Evolutionary conservation across 176 grass and related monocot genomes (phyloP), one percentile per base, ranked within the genome.

Genomic region (Puya raimondii): DNA sequence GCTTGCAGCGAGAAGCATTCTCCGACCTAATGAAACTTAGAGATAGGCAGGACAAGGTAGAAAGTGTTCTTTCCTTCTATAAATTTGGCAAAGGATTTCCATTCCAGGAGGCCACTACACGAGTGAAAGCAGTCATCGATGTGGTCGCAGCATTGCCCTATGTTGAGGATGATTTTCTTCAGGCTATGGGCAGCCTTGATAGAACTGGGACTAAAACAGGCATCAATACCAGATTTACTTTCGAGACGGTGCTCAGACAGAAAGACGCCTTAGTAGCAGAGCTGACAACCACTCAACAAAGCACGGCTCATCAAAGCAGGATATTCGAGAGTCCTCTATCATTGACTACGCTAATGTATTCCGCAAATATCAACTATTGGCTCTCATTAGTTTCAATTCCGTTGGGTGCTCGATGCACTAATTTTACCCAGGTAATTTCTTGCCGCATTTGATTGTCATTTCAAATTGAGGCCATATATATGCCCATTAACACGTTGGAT

Each of bases 21-120:
- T 76, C 72, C 59, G 77, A 80, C 27, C 52, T 85, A 26, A 76
- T 85, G 83, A 85, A 85, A 52, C 61, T 85, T 17, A 76, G 67
- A 50, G 83, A 67, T 47, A 76, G 51, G 42, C 82, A 85, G 65
- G 68, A 85, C 26, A 67, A 80, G 18, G 25, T 80, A 9, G 83
- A 80, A 76, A 64, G 57, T 11, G 61, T 76, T 17, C 29, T 85
- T 50, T 42, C 54, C 53, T 72, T 53, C 11, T 63, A 70, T 1
- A 76, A 64, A 17, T 67, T 59, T 69, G 2, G 48, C 33, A 64
- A 78, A 76, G 25, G 12, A 72, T 69, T 65, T 56, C 75, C 64
- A 63, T 83, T 73, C 69, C 68, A 18, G 16, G 27, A 74, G 9
- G 23, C 23, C 42, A 68, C 14, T 17, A 68, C 69, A 42, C 68